Conservation (phyloP, 805 yeast species). For the Pichia phayaonensis region DNA sequence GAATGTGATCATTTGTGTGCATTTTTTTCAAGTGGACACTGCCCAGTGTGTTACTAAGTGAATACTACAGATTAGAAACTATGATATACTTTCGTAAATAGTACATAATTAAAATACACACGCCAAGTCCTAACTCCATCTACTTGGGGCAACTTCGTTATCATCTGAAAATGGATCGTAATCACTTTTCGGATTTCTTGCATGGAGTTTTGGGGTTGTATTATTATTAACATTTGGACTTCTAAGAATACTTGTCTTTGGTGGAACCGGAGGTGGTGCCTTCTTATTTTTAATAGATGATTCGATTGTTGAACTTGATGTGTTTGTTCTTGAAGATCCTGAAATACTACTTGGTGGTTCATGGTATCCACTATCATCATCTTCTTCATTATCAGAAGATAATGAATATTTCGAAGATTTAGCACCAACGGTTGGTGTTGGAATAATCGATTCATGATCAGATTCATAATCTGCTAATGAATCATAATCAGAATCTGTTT, state of each 20-base stretch:
- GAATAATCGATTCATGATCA: constrained; percentile 13
- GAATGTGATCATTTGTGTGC: no score
- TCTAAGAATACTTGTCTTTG: constrained; percentile 16
- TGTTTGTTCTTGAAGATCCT: background rate
- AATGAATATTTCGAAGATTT: background rate
- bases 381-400: background rate
- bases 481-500: constrained; percentile 34
- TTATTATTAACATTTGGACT: constrained; percentile 1
- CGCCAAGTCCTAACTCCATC: constrained; percentile 20
- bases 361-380: constrained; percentile 2
- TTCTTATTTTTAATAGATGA: constrained; percentile 3
- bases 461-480: constrained; percentile 34
- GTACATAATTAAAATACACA: no score
- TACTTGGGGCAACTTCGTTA: constrained; percentile 22
- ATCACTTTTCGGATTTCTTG: constrained; percentile 11
- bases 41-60: no score
- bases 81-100: no score
- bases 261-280: constrained; percentile 25
- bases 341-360: constrained; percentile 1
- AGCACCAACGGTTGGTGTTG: background rate
- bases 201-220: background rate
- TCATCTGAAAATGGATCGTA: constrained; percentile 29
- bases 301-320: background rate
- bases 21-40: no score
- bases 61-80: no score